Evolutionary conservation across 2,329 filamentous ascomycete species (phyloP).

Genomic region (Colletotrichum sp.): DNA sequence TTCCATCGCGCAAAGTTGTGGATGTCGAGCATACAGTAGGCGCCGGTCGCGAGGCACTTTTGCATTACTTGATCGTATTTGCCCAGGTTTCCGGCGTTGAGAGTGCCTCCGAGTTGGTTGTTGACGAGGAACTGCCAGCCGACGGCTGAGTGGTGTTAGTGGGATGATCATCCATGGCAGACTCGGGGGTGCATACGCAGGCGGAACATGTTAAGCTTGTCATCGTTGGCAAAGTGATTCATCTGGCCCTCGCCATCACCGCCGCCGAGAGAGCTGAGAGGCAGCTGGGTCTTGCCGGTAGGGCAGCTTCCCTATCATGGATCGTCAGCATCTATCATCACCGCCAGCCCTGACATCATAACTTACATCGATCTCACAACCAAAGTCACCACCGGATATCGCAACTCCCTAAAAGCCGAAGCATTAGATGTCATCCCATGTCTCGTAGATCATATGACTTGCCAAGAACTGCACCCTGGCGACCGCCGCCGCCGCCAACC

Average conservation of each 20-base stretch:
- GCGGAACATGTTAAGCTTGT: constrained; percentile 59
- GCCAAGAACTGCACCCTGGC: constrained; percentile 21
- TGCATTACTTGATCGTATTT: constrained; percentile 62
- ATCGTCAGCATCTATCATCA: neutral
- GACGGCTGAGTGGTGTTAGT: constrained; percentile 41
- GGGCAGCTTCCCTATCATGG: constrained; percentile 42
- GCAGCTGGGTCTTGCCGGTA: constrained; percentile 36
- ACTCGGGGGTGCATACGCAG: constrained; percentile 28
- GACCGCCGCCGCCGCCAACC: constrained; percentile 8
- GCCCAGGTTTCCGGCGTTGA: constrained; percentile 52
- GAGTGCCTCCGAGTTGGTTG: constrained; percentile 51
- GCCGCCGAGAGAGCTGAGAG: constrained; percentile 33
- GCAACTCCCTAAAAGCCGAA: constrained; percentile 37
- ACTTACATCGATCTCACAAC: constrained; percentile 48
- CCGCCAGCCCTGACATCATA: neutral
- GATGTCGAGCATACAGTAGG: constrained; percentile 64
- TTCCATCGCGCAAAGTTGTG: constrained; percentile 68
- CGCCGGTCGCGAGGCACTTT: constrained; percentile 59
- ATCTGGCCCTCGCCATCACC: constrained; percentile 55
- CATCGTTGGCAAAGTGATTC: constrained; percentile 58
- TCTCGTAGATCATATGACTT: constrained; percentile 1
- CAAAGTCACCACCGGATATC: constrained; percentile 53
- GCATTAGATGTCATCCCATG: constrained; percentile 4
- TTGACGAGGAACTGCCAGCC: constrained; percentile 65
- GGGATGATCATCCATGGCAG: too few relatives aligned